phyloP scores from a whole-genome alignment of 2,329 filamentous ascomycete species.

The Scortechinia acanthostroma region DNA sequence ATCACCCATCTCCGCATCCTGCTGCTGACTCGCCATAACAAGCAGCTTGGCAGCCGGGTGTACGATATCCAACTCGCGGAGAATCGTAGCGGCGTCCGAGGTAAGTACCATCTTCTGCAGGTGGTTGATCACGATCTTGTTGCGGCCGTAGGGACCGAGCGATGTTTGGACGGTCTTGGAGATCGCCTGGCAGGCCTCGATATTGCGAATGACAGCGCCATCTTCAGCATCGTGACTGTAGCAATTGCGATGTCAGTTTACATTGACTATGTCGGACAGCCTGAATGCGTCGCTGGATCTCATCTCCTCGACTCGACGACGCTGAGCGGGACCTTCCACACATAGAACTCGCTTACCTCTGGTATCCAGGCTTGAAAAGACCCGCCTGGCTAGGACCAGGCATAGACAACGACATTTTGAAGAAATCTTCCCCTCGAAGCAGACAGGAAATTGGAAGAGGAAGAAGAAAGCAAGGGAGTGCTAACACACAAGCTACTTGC shows the following conservation, averaged over 20 bases:
- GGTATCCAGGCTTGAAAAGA: conserved; percentile 2
- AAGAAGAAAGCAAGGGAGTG: background rate
- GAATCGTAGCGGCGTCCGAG: conserved; percentile 92
- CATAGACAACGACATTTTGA: background rate
- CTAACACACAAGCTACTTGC: conserved; percentile 12
- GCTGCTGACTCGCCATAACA: conserved; percentile 98
- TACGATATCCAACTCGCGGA: conserved; percentile 94
- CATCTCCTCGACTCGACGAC: too few species aligned
- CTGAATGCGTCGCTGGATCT: too few species aligned
- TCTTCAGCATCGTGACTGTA: conserved; percentile 95
- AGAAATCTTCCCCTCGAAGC: background rate
- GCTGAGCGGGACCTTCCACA: too few species aligned
- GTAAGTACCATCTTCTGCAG: conserved; percentile 99
- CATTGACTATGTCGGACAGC: background rate
- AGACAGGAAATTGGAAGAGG: background rate
- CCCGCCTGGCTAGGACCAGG: background rate
- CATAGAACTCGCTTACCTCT: conserved; percentile 2
- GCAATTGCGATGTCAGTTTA: conserved; percentile 16
- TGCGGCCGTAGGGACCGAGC: conserved; percentile 91
- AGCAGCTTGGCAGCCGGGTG: conserved; percentile 95
- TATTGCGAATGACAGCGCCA: conserved; percentile 95
- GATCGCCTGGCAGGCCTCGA: conserved; percentile 95
- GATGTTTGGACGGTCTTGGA: conserved; percentile 94
- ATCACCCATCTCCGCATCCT: conserved; percentile 98
- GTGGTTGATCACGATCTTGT: conserved; percentile 99